Evolutionary conservation across 2,329 filamentous ascomycete species (phyloP).

Genomic region (Colletotrichum salicis): DNA sequence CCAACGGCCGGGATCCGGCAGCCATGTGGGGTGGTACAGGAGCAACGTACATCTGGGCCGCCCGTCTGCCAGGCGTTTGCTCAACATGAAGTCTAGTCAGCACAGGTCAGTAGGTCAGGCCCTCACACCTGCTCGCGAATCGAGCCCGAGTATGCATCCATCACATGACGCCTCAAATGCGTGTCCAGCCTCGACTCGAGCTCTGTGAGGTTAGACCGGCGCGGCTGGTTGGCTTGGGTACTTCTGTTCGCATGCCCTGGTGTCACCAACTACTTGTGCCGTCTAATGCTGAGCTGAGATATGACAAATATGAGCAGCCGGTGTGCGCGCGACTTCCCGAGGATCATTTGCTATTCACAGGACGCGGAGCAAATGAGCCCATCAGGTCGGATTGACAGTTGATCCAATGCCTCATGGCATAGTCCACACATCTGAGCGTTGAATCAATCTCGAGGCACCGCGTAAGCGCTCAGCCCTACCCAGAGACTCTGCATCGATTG

Average conservation of each 20-base stretch:
- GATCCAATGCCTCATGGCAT: constrained; percentile 23
- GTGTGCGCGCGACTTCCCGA: constrained; percentile 9
- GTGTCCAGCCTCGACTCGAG: background rate
- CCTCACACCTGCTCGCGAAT: constrained; percentile 1
- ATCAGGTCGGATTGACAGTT: constrained; percentile 30
- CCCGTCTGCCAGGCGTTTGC: background rate
- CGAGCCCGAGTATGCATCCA: constrained; percentile 7
- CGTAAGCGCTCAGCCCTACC: constrained; percentile 16
- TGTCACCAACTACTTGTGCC: background rate
- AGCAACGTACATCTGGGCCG: background rate
- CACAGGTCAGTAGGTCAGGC: constrained; percentile 1
- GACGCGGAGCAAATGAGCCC: constrained; percentile 26
- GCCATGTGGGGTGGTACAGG: background rate
- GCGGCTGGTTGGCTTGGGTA: background rate
- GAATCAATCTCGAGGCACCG: background rate
- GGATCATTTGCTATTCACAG: constrained; percentile 27
- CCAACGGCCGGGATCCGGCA: constrained; percentile 5
- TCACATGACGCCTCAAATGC: constrained; percentile 3
- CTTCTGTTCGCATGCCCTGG: constrained; percentile 5
- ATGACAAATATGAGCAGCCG: background rate
- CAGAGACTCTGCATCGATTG: constrained; percentile 7
- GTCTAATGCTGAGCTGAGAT: constrained; percentile 2
- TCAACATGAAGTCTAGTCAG: background rate
- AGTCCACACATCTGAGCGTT: background rate
- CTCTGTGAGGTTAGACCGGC: background rate